Base-by-base conservation (phyloP, 1,284 basidiomycete species). In the Amylostereum chailletii region DNA sequence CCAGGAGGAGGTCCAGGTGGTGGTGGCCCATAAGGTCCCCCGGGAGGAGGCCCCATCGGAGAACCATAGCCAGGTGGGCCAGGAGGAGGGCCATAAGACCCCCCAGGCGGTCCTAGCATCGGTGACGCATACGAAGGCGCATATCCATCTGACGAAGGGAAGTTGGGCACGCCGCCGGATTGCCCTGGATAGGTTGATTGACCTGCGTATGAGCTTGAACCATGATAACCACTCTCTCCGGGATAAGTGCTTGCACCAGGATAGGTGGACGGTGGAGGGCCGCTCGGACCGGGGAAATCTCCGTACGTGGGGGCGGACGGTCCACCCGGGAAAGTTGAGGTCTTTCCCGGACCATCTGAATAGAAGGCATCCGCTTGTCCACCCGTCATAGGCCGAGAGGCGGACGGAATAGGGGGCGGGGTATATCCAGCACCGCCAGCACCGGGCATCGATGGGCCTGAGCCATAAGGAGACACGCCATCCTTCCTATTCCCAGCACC, bases 171-270 rank as follows among this genome's bases (percentile, higher is more conserved):
- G 30, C 27, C 11, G 7, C 34, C 51, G 19, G 46, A 39, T 33
- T 53, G 51, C 19, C 51, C 47, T 19, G 51, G 45, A 39, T 53
- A 53, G 40, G 39, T 44, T 9, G 53, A 45, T 27, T 40, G 47
- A 9, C 46, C 54, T 8, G 47, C 41, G 42, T 46, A 53, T 11
- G 53, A 49, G n/a, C 55, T 41, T 27, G 11, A 49, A 34, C 40
- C 48, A 27, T n/a, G 46, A 41, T 19, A 53, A 37, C 33, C 29
- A 4, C 9, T 34, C 3, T 48, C 36, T 2, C 48, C 49, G 1
- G 52, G 50, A 42, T 51, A 53, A 7, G 48, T 44, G 10, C 26
- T 38, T 5, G 26, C 40, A 19, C 33, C 47, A 10, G 49, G 46
- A 41, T 34, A 19, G 26, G 30, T 11, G 10, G 26, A 6, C 10